Evolutionary conservation across 179 eudicot genomes (phyloP).

Genomic region (Spinacia oleracea): DNA sequence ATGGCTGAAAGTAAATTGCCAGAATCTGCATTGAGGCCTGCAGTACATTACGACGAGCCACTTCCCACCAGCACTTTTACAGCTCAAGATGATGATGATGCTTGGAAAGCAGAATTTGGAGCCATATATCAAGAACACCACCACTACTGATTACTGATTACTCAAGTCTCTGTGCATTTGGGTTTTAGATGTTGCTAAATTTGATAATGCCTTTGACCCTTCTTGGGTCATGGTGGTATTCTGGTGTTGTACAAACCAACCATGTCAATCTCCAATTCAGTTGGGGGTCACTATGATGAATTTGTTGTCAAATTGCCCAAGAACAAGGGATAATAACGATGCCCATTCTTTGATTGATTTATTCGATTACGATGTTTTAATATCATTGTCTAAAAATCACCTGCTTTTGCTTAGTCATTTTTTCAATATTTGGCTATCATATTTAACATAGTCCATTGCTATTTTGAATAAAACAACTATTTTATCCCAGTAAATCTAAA

Average conservation of each 20-base stretch:
- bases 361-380: too few species aligned
- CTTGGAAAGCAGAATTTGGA: slow-evolving; percentile 92
- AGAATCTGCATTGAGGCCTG: slow-evolving; percentile 58
- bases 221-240: slow-evolving; percentile 26
- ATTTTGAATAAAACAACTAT: too few species aligned
- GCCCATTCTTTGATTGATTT: slow-evolving; percentile 27
- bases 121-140: slow-evolving; percentile 72
- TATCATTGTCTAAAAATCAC: too few species aligned
- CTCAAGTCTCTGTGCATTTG: not conserved
- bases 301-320: slow-evolving; percentile 17
- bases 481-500: too few species aligned
- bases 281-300: not conserved
- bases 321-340: not conserved
- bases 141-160: slow-evolving; percentile 51
- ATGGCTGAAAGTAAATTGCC: slow-evolving; percentile 89
- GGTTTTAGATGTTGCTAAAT: not conserved
- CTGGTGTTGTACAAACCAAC: slow-evolving; percentile 17
- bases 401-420: too few species aligned
- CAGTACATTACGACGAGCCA: slow-evolving; percentile 56
- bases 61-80: slow-evolving; percentile 34
- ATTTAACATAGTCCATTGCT: too few species aligned
- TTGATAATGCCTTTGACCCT: slow-evolving; percentile 27
- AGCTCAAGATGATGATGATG: slow-evolving; percentile 59
- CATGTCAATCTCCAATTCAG: slow-evolving; percentile 1
- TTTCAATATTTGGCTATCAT: too few species aligned